These are phyloP conservation scores for Sarocladium kiliense DNA, from an alignment of 2,329 filamentous ascomycete species.

Conservation along the genomic window DNA sequence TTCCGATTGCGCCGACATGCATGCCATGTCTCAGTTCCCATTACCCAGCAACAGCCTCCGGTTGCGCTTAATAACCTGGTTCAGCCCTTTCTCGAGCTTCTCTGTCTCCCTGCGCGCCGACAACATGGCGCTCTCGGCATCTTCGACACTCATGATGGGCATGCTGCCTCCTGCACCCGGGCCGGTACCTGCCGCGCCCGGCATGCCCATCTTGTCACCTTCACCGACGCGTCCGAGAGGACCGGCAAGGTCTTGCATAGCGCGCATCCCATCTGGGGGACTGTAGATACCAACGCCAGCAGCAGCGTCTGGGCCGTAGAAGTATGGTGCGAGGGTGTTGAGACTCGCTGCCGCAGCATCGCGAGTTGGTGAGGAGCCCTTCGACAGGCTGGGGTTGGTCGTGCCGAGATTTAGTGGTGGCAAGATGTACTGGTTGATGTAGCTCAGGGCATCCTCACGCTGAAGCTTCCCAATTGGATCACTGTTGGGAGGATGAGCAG, in stretches of 20 bases:
- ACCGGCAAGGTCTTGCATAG: slow-evolving; percentile 25
- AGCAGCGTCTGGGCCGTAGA: slow-evolving; percentile 43
- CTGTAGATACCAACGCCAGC: slow-evolving; percentile 40
- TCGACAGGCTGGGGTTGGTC: slow-evolving; percentile 37
- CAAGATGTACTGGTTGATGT: slow-evolving; percentile 65
- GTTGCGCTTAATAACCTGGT: slow-evolving; percentile 56
- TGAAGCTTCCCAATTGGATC: slow-evolving; percentile 62
- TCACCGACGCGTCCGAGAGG: slow-evolving; percentile 8
- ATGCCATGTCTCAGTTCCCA: not conserved
- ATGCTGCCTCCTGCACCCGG: slow-evolving; percentile 33
- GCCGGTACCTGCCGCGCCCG: slow-evolving; percentile 9
- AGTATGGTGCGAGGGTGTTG: slow-evolving; percentile 51
- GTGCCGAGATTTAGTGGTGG: slow-evolving; percentile 52
- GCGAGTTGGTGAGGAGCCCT: slow-evolving; percentile 32
- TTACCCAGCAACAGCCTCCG: slow-evolving; percentile 42
- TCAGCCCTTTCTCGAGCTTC: slow-evolving; percentile 56
- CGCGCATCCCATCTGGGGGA: slow-evolving; percentile 27
- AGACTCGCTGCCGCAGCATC: slow-evolving; percentile 45
- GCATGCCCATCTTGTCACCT: slow-evolving; percentile 3
- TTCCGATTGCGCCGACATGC: not conserved
- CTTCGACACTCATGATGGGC: slow-evolving; percentile 56
- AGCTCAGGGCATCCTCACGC: slow-evolving; percentile 60
- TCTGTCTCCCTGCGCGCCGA: slow-evolving; percentile 55
- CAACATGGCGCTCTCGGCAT: slow-evolving; percentile 52
- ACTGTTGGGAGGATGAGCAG: slow-evolving; percentile 39